A percentile compares a stretch with the other conserved stretches of the same genome.
Conservation (phyloP, 352 stramenopile genomes). For the Globisporangium middletonii region DNA sequence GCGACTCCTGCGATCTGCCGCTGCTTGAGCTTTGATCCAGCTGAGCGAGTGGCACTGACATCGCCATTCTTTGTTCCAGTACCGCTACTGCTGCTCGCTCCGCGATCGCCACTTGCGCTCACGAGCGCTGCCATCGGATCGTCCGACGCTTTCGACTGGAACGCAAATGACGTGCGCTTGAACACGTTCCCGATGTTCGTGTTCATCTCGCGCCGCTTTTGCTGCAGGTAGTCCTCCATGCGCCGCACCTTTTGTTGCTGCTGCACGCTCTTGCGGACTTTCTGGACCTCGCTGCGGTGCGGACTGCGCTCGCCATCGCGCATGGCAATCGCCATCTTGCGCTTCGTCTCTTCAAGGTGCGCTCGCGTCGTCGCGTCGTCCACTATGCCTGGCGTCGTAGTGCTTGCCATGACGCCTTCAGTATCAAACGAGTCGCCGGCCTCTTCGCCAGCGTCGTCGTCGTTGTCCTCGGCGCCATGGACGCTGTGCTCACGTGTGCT, state of each 20-base stretch:
- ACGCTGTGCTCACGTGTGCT: neutral
- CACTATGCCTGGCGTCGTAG: constrained; percentile 3
- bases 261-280: constrained; percentile 21
- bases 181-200: constrained; percentile 69
- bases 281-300: constrained; percentile 26
- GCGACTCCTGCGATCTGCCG: neutral
- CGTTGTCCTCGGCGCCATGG: neutral
- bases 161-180: constrained; percentile 50
- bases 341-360: constrained; percentile 42
- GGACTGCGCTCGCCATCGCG: constrained; percentile 21
- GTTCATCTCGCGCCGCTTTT: constrained; percentile 62
- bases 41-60: neutral
- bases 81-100: neutral
- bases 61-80: neutral
- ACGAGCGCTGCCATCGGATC: constrained; percentile 5
- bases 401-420: neutral
- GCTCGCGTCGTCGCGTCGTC: constrained; percentile 15
- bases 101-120: neutral
- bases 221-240: constrained; percentile 66
- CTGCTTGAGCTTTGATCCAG: neutral
- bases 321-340: constrained; percentile 45
- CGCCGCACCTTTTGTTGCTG: constrained; percentile 45
- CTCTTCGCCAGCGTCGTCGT: neutral
- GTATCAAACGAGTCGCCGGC: constrained; percentile 3
- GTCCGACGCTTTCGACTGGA: constrained; percentile 18